Evolutionary conservation across 768 basidiomycete species (phyloP).

Genomic region (Flagelloscypha sp.): DNA sequence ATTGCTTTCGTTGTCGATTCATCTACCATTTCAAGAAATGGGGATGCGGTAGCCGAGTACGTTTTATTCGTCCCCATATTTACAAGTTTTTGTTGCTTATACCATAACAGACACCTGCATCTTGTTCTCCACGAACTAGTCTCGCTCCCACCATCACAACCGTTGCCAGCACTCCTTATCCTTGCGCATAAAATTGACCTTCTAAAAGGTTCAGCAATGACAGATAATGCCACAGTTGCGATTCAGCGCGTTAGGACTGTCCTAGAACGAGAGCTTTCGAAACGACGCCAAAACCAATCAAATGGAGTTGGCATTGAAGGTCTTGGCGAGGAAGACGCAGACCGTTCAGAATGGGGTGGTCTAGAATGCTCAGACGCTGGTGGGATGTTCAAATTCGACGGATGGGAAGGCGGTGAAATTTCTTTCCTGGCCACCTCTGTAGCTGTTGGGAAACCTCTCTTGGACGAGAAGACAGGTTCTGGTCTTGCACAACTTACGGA

Average conservation of each 20-base stretch:
- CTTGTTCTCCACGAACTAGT: conserved; percentile 59
- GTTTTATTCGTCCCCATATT: conserved; percentile 20
- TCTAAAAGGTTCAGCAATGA: conserved; percentile 35
- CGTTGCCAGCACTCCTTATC: conserved; percentile 52
- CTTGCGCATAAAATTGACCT: conserved; percentile 75
- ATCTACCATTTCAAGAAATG: conserved; percentile 70
- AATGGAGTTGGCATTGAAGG: conserved; percentile 66
- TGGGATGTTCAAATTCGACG: conserved; percentile 59
- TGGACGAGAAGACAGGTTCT: conserved; percentile 7
- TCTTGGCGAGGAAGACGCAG: conserved; percentile 44
- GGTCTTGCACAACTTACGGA: too few relatives aligned
- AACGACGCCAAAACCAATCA: conserved; percentile 54
- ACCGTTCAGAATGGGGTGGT: conserved; percentile 59
- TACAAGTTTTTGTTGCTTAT: conserved; percentile 3
- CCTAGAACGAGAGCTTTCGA: conserved; percentile 80
- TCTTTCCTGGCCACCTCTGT: conserved; percentile 56
- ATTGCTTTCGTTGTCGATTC: conserved; percentile 77
- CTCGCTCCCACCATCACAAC: conserved; percentile 64
- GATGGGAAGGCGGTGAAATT: conserved; percentile 84
- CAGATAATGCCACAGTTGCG: conserved; percentile 36
- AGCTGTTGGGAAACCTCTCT: conserved; percentile 20
- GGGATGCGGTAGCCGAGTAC: conserved; percentile 70
- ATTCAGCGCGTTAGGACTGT: conserved; percentile 66
- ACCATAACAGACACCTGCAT: conserved; percentile 56
- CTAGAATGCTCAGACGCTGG: conserved; percentile 55